A percentile compares a stretch with the other conserved stretches of the same genome.
These are phyloP conservation scores for Acacia melanoxylon DNA, from an alignment of 306 rosid genomes.

Conservation along the genomic window DNA sequence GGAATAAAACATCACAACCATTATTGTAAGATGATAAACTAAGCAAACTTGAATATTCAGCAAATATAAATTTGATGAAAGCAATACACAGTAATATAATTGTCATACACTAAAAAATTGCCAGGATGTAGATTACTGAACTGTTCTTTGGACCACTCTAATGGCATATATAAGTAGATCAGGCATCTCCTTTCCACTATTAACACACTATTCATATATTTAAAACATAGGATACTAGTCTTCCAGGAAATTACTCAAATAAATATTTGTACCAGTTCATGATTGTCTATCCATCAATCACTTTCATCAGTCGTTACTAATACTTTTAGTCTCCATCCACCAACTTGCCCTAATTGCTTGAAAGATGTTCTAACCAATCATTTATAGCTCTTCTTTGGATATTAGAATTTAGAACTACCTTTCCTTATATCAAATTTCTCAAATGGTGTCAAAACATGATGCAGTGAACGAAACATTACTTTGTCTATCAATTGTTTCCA, in stretches of 20 bases:
- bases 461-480: background rate
- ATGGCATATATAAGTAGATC: background rate
- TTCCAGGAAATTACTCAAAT: background rate
- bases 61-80: background rate
- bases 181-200: constrained; percentile 5
- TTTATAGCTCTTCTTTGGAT: background rate
- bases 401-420: background rate
- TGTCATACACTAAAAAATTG: background rate
- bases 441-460: background rate
- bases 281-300: background rate
- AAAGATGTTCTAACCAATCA: background rate
- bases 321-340: background rate
- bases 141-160: background rate
- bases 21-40: background rate
- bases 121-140: background rate
- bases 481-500: background rate
- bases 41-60: background rate
- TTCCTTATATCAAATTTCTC: background rate
- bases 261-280: background rate
- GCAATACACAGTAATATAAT: background rate
- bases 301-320: background rate
- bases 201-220: background rate
- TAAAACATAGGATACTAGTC: background rate
- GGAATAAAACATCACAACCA: background rate
- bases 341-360: background rate